These are phyloP conservation scores for Globisporangium acanthophoron DNA, from an alignment of 352 stramenopile genomes.

Conservation along the genomic window DNA sequence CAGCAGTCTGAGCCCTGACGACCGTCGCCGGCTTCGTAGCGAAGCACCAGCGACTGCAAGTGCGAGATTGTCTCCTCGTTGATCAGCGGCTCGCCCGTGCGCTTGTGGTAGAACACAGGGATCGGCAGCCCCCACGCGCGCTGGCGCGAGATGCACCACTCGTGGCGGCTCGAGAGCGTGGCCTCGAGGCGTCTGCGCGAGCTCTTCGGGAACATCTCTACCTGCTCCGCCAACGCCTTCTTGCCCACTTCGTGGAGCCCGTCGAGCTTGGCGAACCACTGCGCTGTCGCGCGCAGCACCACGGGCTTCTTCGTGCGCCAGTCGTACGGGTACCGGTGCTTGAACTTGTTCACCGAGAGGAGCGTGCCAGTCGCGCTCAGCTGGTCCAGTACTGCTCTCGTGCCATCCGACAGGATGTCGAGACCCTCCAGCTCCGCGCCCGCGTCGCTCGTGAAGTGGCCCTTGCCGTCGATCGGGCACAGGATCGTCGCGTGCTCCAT, in stretches of 20 bases:
- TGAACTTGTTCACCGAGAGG: conserved; percentile 84
- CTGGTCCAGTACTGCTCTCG: conserved; percentile 87
- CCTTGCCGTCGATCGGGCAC: conserved; percentile 64
- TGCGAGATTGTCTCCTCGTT: conserved; percentile 88
- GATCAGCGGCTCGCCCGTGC: conserved; percentile 87
- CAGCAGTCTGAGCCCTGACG: conserved; percentile 94
- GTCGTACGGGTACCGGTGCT: conserved; percentile 98
- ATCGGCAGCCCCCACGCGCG: conserved; percentile 98
- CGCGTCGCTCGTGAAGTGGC: conserved; percentile 88
- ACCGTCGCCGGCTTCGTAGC: conserved; percentile 40
- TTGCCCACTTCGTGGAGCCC: conserved; percentile 84
- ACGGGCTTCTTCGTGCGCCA: conserved; percentile 99
- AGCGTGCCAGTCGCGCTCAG: conserved; percentile 79
- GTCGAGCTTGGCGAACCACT: conserved; percentile 98
- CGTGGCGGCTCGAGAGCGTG: conserved; percentile 85
- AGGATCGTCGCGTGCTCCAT: conserved; percentile 29
- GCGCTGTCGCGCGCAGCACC: conserved; percentile 96
- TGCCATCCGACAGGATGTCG: conserved; percentile 91
- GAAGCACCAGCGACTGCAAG: conserved; percentile 61
- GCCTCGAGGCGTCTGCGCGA: conserved; percentile 80
- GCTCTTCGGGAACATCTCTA: conserved; percentile 91
- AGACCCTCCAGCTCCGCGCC: conserved; percentile 85
- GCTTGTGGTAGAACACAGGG: conserved; percentile 96
- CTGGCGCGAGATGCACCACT: conserved; percentile 99
- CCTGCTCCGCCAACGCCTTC: conserved; percentile 44